phyloP scores from a whole-genome alignment of 2,329 filamentous ascomycete species.

The Ophiostoma sp. region DNA sequence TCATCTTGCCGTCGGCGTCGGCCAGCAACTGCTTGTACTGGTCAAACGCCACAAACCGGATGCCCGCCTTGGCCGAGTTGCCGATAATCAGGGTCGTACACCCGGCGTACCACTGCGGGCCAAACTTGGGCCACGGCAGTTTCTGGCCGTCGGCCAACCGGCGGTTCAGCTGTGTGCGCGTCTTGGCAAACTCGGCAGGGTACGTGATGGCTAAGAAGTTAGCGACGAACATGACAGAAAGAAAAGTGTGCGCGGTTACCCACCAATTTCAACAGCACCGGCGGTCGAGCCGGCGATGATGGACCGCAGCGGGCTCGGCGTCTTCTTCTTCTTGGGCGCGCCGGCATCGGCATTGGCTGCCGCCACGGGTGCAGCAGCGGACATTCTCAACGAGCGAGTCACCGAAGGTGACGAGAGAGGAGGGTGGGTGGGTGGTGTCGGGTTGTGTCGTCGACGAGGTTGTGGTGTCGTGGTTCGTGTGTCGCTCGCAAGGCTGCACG shows the following conservation, averaged over 20 bases:
- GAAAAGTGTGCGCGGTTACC: no score
- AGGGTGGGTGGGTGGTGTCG: neutral
- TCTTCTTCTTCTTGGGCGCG: constrained; percentile 42
- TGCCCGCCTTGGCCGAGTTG: constrained; percentile 94
- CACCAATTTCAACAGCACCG: constrained; percentile 91
- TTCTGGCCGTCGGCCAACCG: constrained; percentile 79
- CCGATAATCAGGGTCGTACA: constrained; percentile 97
- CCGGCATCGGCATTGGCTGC: constrained; percentile 25
- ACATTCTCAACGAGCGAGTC: neutral
- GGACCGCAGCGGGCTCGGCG: constrained; percentile 79
- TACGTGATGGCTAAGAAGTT: constrained; percentile 72
- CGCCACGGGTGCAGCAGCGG: constrained; percentile 3
- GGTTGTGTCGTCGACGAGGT: neutral
- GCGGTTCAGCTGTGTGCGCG: constrained; percentile 87
- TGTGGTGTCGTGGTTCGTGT: neutral
- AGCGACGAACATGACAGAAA: constrained; percentile 29
- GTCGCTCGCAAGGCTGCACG: constrained; percentile 5
- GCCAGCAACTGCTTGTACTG: constrained; percentile 82
- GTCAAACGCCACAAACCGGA: constrained; percentile 95
- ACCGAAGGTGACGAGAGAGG: neutral
- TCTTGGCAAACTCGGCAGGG: constrained; percentile 96
- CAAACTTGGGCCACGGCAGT: constrained; percentile 92
- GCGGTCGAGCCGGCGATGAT: constrained; percentile 92
- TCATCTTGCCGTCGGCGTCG: constrained; percentile 83
- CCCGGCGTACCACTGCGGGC: constrained; percentile 92